phyloP scores from a whole-genome alignment of 352 stramenopile species.

The Elongisporangium senticosum region DNA sequence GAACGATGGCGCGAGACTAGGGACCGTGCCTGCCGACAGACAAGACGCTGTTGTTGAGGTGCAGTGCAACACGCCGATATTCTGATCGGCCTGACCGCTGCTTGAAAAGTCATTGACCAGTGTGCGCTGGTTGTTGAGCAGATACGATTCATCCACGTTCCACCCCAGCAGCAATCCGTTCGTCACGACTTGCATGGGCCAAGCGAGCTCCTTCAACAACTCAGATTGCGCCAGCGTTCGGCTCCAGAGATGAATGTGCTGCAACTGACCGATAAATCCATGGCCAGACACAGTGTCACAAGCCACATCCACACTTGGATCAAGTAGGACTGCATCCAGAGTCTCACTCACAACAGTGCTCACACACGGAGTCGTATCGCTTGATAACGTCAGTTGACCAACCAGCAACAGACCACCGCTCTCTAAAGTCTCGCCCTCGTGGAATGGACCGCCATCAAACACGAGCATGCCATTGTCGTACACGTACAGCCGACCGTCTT shows the following conservation, averaged over 20 bases:
- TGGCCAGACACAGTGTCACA: slow-evolving; percentile 20
- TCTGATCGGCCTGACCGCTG: slow-evolving; percentile 36
- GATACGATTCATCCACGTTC: slow-evolving; percentile 43
- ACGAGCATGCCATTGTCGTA: slow-evolving; percentile 68
- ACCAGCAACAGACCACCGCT: slow-evolving; percentile 34
- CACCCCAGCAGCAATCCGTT: slow-evolving; percentile 59
- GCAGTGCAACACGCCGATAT: slow-evolving; percentile 35
- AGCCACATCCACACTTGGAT: slow-evolving; percentile 5
- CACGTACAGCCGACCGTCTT: slow-evolving; percentile 44
- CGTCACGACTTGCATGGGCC: slow-evolving; percentile 41
- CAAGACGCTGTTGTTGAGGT: slow-evolving; percentile 9
- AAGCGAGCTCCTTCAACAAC: slow-evolving; percentile 45
- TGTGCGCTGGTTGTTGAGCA: slow-evolving; percentile 11
- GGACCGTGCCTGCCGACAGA: slow-evolving; percentile 22
- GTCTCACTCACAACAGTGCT: not conserved
- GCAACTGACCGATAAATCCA: slow-evolving; percentile 35
- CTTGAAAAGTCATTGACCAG: slow-evolving; percentile 47
- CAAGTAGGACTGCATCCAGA: not conserved
- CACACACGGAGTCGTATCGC: slow-evolving; percentile 1
- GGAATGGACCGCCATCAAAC: slow-evolving; percentile 65
- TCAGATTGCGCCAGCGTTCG: slow-evolving; percentile 37
- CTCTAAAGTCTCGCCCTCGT: slow-evolving; percentile 19
- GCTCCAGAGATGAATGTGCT: slow-evolving; percentile 64
- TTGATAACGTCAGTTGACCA: slow-evolving; percentile 33
- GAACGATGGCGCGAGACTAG: slow-evolving; percentile 37